Base-by-base conservation (phyloP, 2,329 filamentous ascomycete genomes). In the Microsporum canis region DNA sequence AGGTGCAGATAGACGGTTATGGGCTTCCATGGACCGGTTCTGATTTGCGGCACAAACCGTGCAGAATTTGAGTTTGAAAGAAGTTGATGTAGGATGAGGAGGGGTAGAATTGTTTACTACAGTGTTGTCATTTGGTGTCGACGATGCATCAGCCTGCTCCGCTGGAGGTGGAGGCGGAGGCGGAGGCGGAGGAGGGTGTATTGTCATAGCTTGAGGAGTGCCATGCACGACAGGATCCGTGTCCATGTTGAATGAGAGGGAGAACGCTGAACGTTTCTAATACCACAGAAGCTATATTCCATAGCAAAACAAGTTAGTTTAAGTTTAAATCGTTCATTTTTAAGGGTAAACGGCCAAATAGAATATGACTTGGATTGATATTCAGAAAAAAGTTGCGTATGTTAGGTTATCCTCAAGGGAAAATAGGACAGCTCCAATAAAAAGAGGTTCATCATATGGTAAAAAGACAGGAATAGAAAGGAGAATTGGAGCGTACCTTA, bases 11-110 rank as follows among this genome's bases (percentile, higher is more conserved):
- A 99, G 86, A 65, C 89, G 89, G 33, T 96, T 84, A 75, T 99
- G 94, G n/a, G 92, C 92, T 81, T 97, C 94, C 94, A 99, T 97
- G n/a, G 89, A 95, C 84, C 94, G 86, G 71, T 99, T 99, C 75
- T 99, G 91, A 70, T 99, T 99, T 70, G 91, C 96, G 5, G 94
- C 94, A 76, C 94, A 99, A n/a, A 99, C 64, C 51, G 64, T 66
- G 60, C 64, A 66, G 62, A 66, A 66, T 62, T 65, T 66, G 64
- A 99, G 82, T 76, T 94, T 96, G 81, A 86, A 96, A 59, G 81
- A 83, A n/a, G 78, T 78, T 31, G 82, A 78, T 12, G 78, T 74
- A 31, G 78, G 75, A 60, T 77, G 64, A 31, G 64, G 61, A 43
- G 64, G 56, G 58, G 61, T 61, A 31, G 59, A 55, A 41, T 62